Conservation (phyloP, 768 basidiomycete species). For the Phlebiopsis flavidoalba region DNA sequence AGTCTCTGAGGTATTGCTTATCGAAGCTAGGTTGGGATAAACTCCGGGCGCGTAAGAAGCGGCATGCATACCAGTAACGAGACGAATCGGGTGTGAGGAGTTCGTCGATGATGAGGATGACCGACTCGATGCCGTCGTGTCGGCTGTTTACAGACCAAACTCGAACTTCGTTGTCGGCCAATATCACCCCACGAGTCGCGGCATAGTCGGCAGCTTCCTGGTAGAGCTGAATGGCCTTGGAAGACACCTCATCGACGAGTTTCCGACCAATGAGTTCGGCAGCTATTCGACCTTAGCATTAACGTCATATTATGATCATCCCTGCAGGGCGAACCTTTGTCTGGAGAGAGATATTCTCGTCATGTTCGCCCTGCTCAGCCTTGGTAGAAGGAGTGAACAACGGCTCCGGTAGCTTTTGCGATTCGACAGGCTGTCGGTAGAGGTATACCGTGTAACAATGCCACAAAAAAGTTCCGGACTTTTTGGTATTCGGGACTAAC, state of each 20-base stretch:
- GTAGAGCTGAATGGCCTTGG: constrained; percentile 61
- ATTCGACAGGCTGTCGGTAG: constrained; percentile 78
- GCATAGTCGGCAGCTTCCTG: constrained; percentile 72
- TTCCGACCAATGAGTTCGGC: constrained; percentile 60
- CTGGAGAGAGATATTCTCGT: constrained; percentile 98
- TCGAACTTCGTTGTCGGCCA: constrained; percentile 99
- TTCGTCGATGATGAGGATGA: constrained; percentile 89
- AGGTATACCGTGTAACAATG: constrained; percentile 81
- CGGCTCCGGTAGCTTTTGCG: constrained; percentile 73
- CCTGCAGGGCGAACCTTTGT: constrained; percentile 56
- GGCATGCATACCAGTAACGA: constrained; percentile 85
- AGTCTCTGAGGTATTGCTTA: constrained; percentile 94
- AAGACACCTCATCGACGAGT: constrained; percentile 57
- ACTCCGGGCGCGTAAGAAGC: constrained; percentile 61
- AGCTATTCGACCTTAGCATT: constrained; percentile 35
- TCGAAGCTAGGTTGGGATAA: constrained; percentile 88
- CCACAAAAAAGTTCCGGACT: constrained; percentile 74
- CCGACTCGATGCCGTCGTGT: constrained; percentile 27
- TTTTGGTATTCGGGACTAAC: constrained; percentile 92
- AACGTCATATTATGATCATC: not conserved
- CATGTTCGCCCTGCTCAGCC: constrained; percentile 89
- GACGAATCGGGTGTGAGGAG: constrained; percentile 97
- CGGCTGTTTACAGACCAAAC: constrained; percentile 75
- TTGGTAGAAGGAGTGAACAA: constrained; percentile 97
- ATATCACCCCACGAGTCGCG: constrained; percentile 72